These are phyloP conservation scores for Crepidotus sp. DNA, from an alignment of 1,284 basidiomycete species.

Conservation along the genomic window DNA sequence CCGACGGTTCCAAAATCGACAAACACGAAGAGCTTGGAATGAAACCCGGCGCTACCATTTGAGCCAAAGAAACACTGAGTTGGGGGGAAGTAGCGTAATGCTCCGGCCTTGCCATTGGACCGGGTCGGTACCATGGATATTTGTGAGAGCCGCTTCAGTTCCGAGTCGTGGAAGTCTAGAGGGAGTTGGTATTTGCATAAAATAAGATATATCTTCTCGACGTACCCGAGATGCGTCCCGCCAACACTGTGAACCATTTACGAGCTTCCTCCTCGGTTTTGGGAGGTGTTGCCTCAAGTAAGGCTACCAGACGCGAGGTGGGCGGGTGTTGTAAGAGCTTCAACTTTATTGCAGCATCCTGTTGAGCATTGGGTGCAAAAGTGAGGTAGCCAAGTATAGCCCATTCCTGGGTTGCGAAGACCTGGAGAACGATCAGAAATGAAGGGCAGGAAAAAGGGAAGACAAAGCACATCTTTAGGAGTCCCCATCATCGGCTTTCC, in stretches of 20 bases:
- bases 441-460: neutral
- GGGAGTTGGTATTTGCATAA: neutral
- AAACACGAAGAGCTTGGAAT: constrained; percentile 77
- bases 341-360: constrained; percentile 60
- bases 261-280: constrained; percentile 46
- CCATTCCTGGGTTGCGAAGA: constrained; percentile 68
- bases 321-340: constrained; percentile 72
- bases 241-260: constrained; percentile 72
- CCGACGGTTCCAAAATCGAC: constrained; percentile 83
- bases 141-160: constrained; percentile 42
- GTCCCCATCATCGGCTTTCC: constrained; percentile 49
- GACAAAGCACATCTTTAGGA: constrained; percentile 51
- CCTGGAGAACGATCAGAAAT: constrained; percentile 32
- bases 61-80: constrained; percentile 63
- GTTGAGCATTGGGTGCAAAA: constrained; percentile 46
- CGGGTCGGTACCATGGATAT: constrained; percentile 47
- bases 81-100: constrained; percentile 46
- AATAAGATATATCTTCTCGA: neutral
- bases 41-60: constrained; percentile 44
- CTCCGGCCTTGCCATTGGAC: constrained; percentile 21
- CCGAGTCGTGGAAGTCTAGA: constrained; percentile 23
- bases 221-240: constrained; percentile 62
- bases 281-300: constrained; percentile 61
- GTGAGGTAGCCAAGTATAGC: constrained; percentile 70
- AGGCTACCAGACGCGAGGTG: constrained; percentile 50